Evolutionary conservation across 2,329 filamentous ascomycete genomes (phyloP), one percentile per base, ranked within the genome.

Genomic region (Apiospora koreana): DNA sequence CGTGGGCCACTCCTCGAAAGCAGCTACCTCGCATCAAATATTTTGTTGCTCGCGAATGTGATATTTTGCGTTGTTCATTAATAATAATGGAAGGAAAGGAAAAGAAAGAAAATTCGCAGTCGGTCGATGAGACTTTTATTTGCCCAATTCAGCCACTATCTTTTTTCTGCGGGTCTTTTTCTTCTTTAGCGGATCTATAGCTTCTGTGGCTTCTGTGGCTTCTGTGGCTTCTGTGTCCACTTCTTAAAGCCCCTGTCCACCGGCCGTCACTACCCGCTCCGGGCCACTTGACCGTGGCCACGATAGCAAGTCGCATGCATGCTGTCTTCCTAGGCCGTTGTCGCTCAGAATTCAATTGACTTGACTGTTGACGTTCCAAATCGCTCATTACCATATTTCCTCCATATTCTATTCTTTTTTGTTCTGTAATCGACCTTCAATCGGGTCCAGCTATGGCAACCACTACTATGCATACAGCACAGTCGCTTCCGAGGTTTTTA

Each of bases 401-500:
- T 28, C 35, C 68, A 68, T 42, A 66, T 38, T 38, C 18, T 38
- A 12, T n/a, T 62, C 10, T 38, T 21, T 38, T 62, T 62, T n/a
- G 31, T 62, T 38, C 1, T 38, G 21, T 14, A 38, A 35, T n/a
- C 2, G 7, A 35, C 28, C 8, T 38, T n/a, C 18, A 31, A 38
- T n/a, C 18, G 3, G 21, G 3, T 16, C 18, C 38, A 42, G 69
- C 65, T 28, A 80, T 79, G 72, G 80, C 81, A 71, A 76, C 75
- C 48, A 69, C 72, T 12, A 68, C 74, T 25, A 70, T 74, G 41
- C 73, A 70, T 69, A 77, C 81, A 12, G 76, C 79, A 1, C 83
- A 85, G 70, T 78, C 83, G 46, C 76, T 88, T 12, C 87, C 87
- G 23, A 81, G 83, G 41, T 89, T 89, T 72, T 80, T 89, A 16